Conservation (phyloP, 2,329 filamentous ascomycete species). For the Magnaporthiopsis incrustans region DNA sequence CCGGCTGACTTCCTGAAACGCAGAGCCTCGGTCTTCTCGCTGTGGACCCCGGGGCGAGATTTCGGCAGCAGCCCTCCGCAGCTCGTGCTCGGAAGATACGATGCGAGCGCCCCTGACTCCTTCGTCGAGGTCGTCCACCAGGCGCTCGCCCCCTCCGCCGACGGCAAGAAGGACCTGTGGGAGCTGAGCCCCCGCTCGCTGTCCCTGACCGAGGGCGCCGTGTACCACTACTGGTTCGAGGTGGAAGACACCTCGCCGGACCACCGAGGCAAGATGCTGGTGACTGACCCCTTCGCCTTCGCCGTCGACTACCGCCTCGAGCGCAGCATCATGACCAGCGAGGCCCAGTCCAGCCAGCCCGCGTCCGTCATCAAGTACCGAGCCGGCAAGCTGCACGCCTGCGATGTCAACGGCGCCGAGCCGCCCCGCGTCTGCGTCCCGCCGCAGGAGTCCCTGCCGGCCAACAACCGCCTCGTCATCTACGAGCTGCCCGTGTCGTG, state of each 20-base stretch:
- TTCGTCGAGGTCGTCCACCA: conserved; percentile 12
- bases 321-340: neutral
- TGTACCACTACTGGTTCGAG: conserved; percentile 18
- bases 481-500: conserved; percentile 19
- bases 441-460: conserved; percentile 7
- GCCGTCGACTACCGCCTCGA: conserved; percentile 15
- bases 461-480: conserved; percentile 19
- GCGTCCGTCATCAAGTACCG: conserved; percentile 14
- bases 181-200: conserved; percentile 24
- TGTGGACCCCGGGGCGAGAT: conserved; percentile 16
- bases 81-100: conserved; percentile 13
- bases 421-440: conserved; percentile 4
- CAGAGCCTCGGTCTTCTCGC: conserved; percentile 12
- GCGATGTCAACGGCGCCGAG: conserved; percentile 15
- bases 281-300: conserved; percentile 18
- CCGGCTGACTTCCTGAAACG: conserved; percentile 13
- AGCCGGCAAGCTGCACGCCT: conserved; percentile 13
- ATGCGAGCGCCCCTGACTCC: neutral
- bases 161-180: conserved; percentile 32
- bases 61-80: conserved; percentile 7
- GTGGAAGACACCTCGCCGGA: conserved; percentile 12
- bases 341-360: conserved; percentile 12
- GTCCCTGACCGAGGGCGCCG: conserved; percentile 10
- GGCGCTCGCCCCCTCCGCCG: conserved; percentile 31
- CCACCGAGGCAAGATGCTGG: conserved; percentile 4